Conservation (phyloP, 2,329 filamentous ascomycete species). For the Alternaria sp. region DNA sequence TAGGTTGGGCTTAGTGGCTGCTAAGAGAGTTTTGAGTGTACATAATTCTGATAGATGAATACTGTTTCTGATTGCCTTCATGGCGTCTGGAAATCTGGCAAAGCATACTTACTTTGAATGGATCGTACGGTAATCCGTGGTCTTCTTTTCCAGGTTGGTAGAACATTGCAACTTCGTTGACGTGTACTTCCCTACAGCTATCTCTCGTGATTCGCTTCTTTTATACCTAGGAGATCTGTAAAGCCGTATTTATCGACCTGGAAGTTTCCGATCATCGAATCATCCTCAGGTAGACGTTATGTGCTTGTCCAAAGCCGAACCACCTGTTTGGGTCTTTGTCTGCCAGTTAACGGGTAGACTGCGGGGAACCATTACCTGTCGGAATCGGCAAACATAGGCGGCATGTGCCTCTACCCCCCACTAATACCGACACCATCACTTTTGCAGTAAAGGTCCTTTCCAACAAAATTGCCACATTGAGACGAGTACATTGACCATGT, state of each 20-base stretch:
- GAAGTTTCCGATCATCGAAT: background rate
- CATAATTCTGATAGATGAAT: background rate
- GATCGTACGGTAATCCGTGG: constrained; percentile 63
- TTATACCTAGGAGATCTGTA: background rate
- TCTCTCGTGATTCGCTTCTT: background rate
- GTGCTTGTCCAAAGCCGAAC: background rate
- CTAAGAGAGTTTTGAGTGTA: background rate
- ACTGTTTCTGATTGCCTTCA: too few species aligned
- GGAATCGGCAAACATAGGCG: constrained; percentile 6
- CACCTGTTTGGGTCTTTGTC: background rate
- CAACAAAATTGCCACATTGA: constrained; percentile 7
- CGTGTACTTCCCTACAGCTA: background rate
- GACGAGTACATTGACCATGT: background rate
- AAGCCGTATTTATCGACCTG: background rate
- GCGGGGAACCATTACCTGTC: constrained; percentile 10
- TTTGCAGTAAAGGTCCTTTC: constrained; percentile 6
- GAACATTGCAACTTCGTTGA: constrained; percentile 52
- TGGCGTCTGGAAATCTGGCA: background rate
- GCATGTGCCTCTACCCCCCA: background rate
- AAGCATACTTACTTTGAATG: constrained; percentile 59
- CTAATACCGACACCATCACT: background rate
- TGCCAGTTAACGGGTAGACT: constrained; percentile 5
- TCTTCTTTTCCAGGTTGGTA: constrained; percentile 63
- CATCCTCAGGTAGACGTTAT: background rate
- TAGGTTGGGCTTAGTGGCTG: constrained; percentile 26